Conservation (phyloP, 306 rosid genomes). For the Datisca glomerata region DNA sequence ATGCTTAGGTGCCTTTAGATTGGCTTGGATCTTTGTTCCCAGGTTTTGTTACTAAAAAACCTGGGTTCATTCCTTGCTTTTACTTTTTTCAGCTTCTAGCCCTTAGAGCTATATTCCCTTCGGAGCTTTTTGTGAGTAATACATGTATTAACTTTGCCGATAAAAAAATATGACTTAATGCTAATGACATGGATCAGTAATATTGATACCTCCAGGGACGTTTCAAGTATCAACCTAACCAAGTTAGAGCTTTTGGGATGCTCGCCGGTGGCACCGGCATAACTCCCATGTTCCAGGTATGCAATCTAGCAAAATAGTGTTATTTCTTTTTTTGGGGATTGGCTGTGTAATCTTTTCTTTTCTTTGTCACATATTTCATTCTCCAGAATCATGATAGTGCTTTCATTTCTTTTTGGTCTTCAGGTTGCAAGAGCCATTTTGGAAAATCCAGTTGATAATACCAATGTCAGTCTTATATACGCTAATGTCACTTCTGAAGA, state of each 20-base stretch:
- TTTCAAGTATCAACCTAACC: slow-evolving; percentile 52
- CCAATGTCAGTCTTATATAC: slow-evolving; percentile 44
- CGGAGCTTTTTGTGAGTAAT: background rate
- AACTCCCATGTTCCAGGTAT: slow-evolving; percentile 91
- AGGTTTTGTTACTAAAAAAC: background rate
- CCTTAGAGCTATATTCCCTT: no score
- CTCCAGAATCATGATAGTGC: background rate
- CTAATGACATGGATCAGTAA: no score
- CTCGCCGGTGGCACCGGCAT: slow-evolving; percentile 79
- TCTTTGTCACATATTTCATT: background rate
- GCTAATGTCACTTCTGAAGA: slow-evolving; percentile 61
- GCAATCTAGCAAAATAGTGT: background rate
- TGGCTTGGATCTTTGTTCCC: background rate
- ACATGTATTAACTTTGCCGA: background rate
- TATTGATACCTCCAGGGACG: slow-evolving; percentile 35
- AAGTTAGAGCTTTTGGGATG: slow-evolving; percentile 60
- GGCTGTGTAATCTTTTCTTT: background rate
- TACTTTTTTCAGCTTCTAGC: no score
- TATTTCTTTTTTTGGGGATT: background rate
- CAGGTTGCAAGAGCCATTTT: slow-evolving; percentile 58
- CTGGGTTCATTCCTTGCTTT: background rate
- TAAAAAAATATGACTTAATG: background rate
- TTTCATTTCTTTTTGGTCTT: background rate
- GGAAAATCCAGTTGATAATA: slow-evolving; percentile 56
- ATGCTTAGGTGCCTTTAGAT: no score